Base-by-base conservation (phyloP, 495 filamentous ascomycete genomes). In the Penicillium dipodomyicola region DNA sequence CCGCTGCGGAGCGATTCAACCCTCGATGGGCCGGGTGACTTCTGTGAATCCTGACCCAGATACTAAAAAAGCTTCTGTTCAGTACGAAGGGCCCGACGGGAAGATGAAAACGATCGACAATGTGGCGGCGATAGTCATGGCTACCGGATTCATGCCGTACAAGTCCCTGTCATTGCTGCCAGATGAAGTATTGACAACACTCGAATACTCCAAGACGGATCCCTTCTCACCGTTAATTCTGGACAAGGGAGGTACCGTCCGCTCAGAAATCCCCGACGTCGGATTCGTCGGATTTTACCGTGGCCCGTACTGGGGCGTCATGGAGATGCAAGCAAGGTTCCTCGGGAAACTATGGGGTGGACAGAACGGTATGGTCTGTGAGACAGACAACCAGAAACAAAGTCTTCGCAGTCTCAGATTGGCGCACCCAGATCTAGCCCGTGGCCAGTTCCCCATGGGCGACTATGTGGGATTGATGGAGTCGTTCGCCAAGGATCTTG, bases 201-300 rank as follows among this genome's bases (percentile, higher is more conserved):
- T 94, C 8, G 79, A 84, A 35, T 80, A 86, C 57, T 77, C 77
- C 33, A 59, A 78, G 1, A 54, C 63, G 1, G 79, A 87, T 52
- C 64, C 78, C 11, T 83, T 85, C 58, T 76, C 89, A 10, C 89
- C 91, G 0, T 66, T 91, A 3, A 78, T 89, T 0, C 74, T 96
- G 4, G 85, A 87, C 43, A 82, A 87, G 45, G 84, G 85, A 56
- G 78, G 79, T 17, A 87, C 82, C 5, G 74, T 85, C 33, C 84
- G 87, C 60, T 76, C 78, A 0, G 69, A 71, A 4, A 64, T 92
- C 1, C 82, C 84, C 0, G 81, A 82, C 20, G 70, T 93, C 1
- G 89, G 88, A 0, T 96, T 96, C 57, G 84, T 95, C 0, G 92
- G 92, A 5, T 88, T 93, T 69, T 93, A 96, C 67, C 82, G 89